These are phyloP conservation scores for Malania oleifera DNA, from an alignment of 164 flowering plant genomes.

Conservation along the genomic window DNA sequence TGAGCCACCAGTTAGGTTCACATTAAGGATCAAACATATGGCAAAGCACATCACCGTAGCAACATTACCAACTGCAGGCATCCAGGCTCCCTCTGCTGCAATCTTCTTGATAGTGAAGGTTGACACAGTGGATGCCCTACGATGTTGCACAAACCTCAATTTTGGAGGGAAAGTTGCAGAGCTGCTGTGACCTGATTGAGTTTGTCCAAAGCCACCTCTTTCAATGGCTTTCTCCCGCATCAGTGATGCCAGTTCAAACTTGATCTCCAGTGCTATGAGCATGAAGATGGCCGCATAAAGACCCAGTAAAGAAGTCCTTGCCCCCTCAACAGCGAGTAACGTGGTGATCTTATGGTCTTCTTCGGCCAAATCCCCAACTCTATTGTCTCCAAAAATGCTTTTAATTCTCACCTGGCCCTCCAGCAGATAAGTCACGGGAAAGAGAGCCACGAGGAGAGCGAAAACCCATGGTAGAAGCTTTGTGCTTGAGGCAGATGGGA, in stretches of 20 bases:
- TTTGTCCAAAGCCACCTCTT: constrained; percentile 40
- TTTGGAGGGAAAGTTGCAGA: constrained; percentile 49
- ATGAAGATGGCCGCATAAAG: constrained; percentile 91
- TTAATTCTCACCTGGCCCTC: constrained; percentile 86
- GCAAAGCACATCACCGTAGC: constrained; percentile 92
- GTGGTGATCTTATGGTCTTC: constrained; percentile 69
- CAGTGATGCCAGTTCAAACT: constrained; percentile 83
- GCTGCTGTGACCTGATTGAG: constrained; percentile 41
- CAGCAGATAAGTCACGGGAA: constrained; percentile 88
- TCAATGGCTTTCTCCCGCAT: constrained; percentile 66
- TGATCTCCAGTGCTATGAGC: constrained; percentile 89
- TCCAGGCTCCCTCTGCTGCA: constrained; percentile 97
- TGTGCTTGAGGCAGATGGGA: constrained; percentile 95
- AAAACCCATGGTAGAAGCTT: constrained; percentile 89
- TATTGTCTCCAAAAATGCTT: constrained; percentile 34
- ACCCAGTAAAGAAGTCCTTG: constrained; percentile 92
- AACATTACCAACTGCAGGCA: constrained; percentile 98
- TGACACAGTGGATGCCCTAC: constrained; percentile 59
- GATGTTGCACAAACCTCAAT: constrained; percentile 79
- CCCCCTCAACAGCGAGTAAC: constrained; percentile 87
- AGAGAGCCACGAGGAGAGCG: constrained; percentile 91
- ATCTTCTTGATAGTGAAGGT: constrained; percentile 80
- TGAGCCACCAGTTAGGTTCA: constrained; percentile 86
- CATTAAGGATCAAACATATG: constrained; percentile 77
- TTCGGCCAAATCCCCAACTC: constrained; percentile 39